Evolutionary conservation across 139 green algal species (phyloP), one percentile per base, ranked within the genome.

Genomic region (Volvox africanus): DNA sequence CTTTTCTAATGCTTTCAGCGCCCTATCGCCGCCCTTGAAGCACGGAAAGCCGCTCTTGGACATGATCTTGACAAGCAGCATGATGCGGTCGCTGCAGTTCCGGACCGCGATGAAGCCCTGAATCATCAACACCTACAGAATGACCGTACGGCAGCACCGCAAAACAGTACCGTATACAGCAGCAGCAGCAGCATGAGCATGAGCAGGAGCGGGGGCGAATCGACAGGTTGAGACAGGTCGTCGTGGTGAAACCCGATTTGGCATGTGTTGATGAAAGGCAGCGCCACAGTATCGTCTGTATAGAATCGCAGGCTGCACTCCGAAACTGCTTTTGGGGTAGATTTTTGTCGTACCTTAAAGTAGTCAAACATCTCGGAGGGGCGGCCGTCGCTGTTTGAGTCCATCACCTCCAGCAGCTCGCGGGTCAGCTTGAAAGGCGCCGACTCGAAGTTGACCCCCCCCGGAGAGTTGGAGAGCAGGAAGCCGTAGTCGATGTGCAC

Each of bases 401-500:
- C 97, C 97, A 99, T 99, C 35, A 99, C 95, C 95, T 99, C 98
- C 61, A 99, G 92, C 93, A 99, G 95, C 95, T 99, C 98, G 20
- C 98, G 94, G 12, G 97, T 99, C 22, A 99, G 96, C 96, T 99
- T 99, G 96, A 99, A 99, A 35, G 96, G 96, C 12, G 98, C 98
- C 33, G 93, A 96, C 97, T 99, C 98, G 91, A 99, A 99, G 69
- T 96, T 95, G 36, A 98, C 94, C 36, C 96, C 96, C 20, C 95
- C 96, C 6, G 96, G 96, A 9, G 96, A 97, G 86, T 96, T 97
- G 91, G 96, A 95, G 91, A 99, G 96, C 97, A 99, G 99, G 94
- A 99, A 99, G 79, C 98, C 98, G 94, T 99, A 99, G 95, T 99
- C 98, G 75, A 99, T 99, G 96, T 99, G 98, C 32, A 99, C 97